Percentiles rank a stretch among this genome's conserved stretches.
phyloP scores from a whole-genome alignment of 2,329 filamentous ascomycete genomes.

The Emergomyces pasteurianus region DNA sequence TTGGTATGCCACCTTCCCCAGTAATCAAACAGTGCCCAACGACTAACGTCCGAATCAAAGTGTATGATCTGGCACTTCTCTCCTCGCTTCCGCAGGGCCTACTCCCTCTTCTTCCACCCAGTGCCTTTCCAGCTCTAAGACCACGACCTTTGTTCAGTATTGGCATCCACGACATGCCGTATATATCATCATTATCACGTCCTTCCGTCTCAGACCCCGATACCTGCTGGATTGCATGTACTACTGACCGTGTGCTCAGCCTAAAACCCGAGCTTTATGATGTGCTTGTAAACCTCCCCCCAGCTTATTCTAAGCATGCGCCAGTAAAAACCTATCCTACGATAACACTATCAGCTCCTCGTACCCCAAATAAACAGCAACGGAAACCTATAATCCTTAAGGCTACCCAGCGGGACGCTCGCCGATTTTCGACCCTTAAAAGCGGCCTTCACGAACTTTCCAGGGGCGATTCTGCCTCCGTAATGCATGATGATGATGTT shows the following conservation, averaged over 20 bases:
- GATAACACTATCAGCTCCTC: conserved; percentile 40
- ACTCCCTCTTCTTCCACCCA: conserved; percentile 53
- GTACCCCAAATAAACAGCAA: conserved; percentile 36
- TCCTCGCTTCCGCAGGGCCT: conserved; percentile 74
- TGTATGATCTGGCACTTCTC: conserved; percentile 88
- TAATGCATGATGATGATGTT: conserved; percentile 22
- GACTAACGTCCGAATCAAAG: conserved; percentile 35
- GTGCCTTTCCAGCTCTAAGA: conserved; percentile 48
- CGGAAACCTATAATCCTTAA: conserved; percentile 41
- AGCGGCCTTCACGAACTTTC: conserved; percentile 42
- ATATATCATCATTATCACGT: conserved; percentile 55
- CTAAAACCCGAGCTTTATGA: conserved; percentile 84
- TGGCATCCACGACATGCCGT: conserved; percentile 83
- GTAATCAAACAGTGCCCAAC: background rate
- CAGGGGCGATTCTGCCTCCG: conserved; percentile 11
- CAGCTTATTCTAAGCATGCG: conserved; percentile 45
- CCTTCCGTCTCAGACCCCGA: conserved; percentile 30
- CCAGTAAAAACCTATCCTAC: conserved; percentile 60
- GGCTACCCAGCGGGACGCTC: conserved; percentile 81
- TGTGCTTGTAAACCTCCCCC: conserved; percentile 71
- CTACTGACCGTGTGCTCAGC: conserved; percentile 82
- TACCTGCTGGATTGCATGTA: conserved; percentile 81
- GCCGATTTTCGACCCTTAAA: conserved; percentile 61
- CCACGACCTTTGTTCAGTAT: conserved; percentile 81
- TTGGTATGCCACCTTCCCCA: conserved; percentile 47